These are phyloP conservation scores for Casuarina glauca DNA, from an alignment of 306 rosid genomes.

Conservation along the genomic window DNA sequence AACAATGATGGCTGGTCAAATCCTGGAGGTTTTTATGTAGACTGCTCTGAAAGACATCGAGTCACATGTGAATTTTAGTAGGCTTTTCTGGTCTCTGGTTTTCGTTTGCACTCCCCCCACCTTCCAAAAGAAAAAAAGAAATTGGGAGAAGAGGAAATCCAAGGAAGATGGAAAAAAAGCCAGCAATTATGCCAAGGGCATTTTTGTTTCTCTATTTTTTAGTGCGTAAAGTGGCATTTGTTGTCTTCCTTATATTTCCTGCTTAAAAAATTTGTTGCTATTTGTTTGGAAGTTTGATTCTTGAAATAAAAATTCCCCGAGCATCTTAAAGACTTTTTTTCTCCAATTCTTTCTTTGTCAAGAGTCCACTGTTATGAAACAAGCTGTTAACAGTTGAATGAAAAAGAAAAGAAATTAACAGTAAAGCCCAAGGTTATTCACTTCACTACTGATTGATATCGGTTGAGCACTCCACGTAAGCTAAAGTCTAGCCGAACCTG, in stretches of 20 bases:
- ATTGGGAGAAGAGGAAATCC: conserved; percentile 1
- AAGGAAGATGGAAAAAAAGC: conserved; percentile 13
- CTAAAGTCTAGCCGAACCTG: neutral
- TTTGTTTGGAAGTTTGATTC: conserved; percentile 27
- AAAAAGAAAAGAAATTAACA: neutral
- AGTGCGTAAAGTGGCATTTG: conserved; percentile 34
- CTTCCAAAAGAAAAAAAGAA: conserved; percentile 5
- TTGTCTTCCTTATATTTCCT: conserved; percentile 2
- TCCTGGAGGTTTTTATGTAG: conserved; percentile 25
- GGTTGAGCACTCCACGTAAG: neutral
- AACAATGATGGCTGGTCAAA: conserved; percentile 30
- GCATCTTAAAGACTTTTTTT: neutral
- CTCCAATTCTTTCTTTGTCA: neutral
- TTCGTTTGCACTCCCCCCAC: conserved; percentile 8
- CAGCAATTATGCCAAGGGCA: conserved; percentile 22
- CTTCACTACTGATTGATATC: neutral
- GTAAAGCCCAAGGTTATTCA: neutral
- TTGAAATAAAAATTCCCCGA: conserved; percentile 14
- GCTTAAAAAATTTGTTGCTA: conserved; percentile 15
- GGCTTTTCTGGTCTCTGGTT: conserved; percentile 2
- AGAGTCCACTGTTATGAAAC: neutral
- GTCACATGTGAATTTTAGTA: conserved; percentile 31
- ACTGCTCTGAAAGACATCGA: conserved; percentile 35
- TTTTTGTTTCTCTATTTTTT: conserved; percentile 6
- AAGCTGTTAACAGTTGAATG: neutral